Conservation (phyloP, 2,329 filamentous ascomycete species). For the Colletotrichum caudatum region DNA sequence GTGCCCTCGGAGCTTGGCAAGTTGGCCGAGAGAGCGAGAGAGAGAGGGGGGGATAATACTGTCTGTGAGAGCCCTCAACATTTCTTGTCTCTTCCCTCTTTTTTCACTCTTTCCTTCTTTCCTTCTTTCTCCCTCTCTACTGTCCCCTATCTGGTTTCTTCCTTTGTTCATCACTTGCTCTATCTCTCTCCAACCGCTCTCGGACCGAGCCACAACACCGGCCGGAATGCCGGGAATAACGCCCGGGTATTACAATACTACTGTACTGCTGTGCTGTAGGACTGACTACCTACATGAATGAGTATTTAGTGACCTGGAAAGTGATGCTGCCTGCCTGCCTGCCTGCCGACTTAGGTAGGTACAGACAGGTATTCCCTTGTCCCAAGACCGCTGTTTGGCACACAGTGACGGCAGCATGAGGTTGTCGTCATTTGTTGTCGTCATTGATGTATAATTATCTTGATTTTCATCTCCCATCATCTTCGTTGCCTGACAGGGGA, state of each 20-base stretch:
- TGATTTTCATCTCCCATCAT: not conserved
- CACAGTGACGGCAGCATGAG: not conserved
- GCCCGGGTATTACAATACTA: not conserved
- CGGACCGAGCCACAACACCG: too few relatives aligned
- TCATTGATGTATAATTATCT: not conserved
- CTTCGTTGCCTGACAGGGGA: not conserved
- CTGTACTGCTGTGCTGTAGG: not conserved
- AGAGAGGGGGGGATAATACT: not conserved
- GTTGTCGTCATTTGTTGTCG: not conserved
- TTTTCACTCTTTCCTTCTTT: not conserved
- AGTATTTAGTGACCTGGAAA: too few relatives aligned
- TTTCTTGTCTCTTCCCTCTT: not conserved
- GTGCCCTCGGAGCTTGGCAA: slow-evolving; percentile 8
- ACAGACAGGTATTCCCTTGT: not conserved
- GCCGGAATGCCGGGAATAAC: not conserved
- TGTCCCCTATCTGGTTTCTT: too few relatives aligned
- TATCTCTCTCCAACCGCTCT: not conserved
- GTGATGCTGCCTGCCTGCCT: too few relatives aligned
- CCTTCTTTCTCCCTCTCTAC: not conserved
- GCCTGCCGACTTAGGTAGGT: too few relatives aligned
- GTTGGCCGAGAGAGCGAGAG: not conserved
- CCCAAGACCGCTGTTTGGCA: not conserved
- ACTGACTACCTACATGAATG: not conserved
- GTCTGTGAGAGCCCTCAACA: not conserved
- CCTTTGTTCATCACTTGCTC: too few relatives aligned